Evolutionary conservation across 345 rosid species (phyloP).

Genomic region (Raphanus sativus): DNA sequence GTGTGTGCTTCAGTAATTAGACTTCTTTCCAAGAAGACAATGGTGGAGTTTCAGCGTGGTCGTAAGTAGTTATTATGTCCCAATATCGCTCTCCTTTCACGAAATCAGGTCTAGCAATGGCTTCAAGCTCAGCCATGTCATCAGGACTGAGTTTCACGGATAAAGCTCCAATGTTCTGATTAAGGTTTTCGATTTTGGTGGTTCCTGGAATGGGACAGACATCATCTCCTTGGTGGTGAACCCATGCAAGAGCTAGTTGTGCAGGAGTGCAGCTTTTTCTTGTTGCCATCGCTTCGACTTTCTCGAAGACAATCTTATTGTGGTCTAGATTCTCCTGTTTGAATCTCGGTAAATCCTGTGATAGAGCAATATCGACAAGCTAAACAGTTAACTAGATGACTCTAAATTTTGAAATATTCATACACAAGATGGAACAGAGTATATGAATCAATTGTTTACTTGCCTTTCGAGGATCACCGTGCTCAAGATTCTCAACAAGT

Average conservation of each 20-base stretch:
- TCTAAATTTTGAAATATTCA: no score
- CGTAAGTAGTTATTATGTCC: slow-evolving; percentile 1
- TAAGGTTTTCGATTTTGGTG: not conserved
- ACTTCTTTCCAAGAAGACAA: slow-evolving; percentile 2
- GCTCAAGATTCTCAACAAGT: slow-evolving; percentile 40
- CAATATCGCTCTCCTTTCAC: not conserved
- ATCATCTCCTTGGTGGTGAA: slow-evolving; percentile 5
- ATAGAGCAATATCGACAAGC: not conserved
- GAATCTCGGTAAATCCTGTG: not conserved
- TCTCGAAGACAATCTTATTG: slow-evolving; percentile 1
- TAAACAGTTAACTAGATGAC: no score
- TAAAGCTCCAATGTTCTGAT: not conserved
- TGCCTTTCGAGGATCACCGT: slow-evolving; percentile 52
- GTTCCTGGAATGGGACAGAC: slow-evolving; percentile 7
- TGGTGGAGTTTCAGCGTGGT: not conserved
- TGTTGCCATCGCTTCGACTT: not conserved
- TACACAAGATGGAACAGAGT: not conserved
- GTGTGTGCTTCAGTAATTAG: not conserved
- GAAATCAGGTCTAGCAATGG: not conserved
- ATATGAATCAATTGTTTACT: not conserved
- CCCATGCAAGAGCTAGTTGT: slow-evolving; percentile 1
- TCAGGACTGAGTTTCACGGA: not conserved
- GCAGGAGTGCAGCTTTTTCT: not conserved
- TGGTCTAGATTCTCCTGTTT: not conserved
- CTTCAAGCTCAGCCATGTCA: not conserved